These are phyloP conservation scores for Erythrobasidium hasegawianum DNA, from an alignment of 1,284 basidiomycete genomes.

Conservation along the genomic window DNA sequence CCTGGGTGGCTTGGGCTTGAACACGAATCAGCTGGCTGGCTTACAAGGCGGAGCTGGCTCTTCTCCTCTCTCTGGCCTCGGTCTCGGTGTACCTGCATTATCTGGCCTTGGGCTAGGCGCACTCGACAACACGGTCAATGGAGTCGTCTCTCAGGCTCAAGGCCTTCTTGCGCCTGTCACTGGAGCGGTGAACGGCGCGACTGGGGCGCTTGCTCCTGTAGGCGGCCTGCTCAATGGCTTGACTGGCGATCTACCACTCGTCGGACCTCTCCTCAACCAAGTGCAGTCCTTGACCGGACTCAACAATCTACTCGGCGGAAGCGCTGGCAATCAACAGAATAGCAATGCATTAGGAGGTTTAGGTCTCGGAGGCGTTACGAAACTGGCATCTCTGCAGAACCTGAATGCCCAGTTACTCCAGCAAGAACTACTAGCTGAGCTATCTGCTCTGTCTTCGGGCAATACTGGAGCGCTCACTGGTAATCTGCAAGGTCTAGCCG, in stretches of 20 bases:
- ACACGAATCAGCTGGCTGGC: background rate
- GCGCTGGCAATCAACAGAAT: background rate
- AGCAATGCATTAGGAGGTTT: no score
- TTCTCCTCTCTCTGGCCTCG: constrained; percentile 2
- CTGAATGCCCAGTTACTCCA: background rate
- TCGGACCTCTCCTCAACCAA: background rate
- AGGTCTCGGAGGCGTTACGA: constrained; percentile 2
- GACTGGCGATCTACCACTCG: background rate
- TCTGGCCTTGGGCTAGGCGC: background rate
- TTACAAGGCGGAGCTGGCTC: background rate
- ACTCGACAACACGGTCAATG: background rate
- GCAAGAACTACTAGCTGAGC: background rate
- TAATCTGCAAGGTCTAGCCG: no score
- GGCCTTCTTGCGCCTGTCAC: background rate
- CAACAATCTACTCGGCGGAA: background rate
- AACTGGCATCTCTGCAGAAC: background rate
- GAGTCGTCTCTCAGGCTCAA: background rate
- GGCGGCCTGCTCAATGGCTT: background rate
- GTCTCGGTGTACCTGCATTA: constrained; percentile 6
- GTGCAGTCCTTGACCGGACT: background rate
- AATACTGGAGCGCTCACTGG: background rate
- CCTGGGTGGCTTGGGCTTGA: background rate
- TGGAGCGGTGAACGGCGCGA: background rate
- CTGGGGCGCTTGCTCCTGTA: background rate
- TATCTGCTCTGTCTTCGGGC: background rate